Evolutionary conservation across 257 asterid species (phyloP), one percentile per base, ranked within the genome.

Genomic region (Nicotiana knightiana): DNA sequence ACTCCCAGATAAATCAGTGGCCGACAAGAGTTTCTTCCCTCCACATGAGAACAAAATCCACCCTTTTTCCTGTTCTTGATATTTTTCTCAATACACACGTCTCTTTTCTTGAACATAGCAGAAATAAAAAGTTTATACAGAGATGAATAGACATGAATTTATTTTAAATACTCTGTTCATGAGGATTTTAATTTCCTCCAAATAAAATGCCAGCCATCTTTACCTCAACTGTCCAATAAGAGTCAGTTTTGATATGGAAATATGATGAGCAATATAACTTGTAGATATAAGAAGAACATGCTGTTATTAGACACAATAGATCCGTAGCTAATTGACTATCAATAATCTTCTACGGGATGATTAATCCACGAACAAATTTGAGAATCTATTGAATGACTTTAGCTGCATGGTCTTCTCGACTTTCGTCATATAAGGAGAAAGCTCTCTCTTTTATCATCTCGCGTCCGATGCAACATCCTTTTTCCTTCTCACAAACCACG

Each of bases 171-270:
- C 33, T 37, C 55, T 68, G 77, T 68, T 70, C 37, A 70, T 43
- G 3, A 21, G 28, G 21, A 46, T 5, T 24, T 13, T 24, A n/a
- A 21, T 16, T 33, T 78, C 71, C 76, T 89, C 88, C 86, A 79
- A 89, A 88, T 78, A 85, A 90, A 92, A 92, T 86, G 90, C 87
- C 81, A 78, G 82, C 91, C 92, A 91, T 86, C 91, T 87, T 83
- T 78, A 84, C 84, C 75, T 18, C 48, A 51, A 81, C 32, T 11
- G 5, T 12, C 86, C 75, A 77, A 83, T 58, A 62, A 62, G 37
- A 63, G 17, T 10, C 3, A 26, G 4, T 63, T 63, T 63, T 63
- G 18, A 26, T 1, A 24, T 63, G 37, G 4, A 11, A 63, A 63
- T 26, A 63, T 10, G 9, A 64, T 12, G 39, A 64, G n/a, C 37